Conservation (phyloP, 1,139 yeast species). For the Geotrichum europaeum region DNA sequence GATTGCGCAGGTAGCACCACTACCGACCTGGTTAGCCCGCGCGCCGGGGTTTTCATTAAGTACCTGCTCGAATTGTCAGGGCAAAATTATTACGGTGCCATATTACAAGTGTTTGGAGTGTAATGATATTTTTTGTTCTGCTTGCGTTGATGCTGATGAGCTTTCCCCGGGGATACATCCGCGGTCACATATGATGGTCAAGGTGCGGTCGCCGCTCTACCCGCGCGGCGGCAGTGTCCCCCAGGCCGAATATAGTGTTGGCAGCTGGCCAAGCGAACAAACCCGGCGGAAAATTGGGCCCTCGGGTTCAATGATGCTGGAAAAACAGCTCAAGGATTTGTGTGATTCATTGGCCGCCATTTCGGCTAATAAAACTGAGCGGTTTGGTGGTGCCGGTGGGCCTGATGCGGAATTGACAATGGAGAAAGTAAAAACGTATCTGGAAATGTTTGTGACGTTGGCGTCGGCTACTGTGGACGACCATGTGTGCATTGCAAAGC, state of each 20-base stretch:
- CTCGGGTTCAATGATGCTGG: not conserved
- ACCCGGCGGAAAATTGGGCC: not conserved
- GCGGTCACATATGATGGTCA: not conserved
- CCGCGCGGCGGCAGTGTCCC: not conserved
- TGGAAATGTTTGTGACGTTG: not conserved
- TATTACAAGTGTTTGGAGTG: slow-evolving; percentile 8
- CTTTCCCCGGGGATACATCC: not conserved
- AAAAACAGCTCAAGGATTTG: not conserved
- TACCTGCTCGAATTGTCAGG: not conserved
- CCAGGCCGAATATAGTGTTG: not conserved
- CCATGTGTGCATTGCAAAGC: not conserved
- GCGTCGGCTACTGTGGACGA: not conserved
- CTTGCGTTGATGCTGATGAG: not conserved
- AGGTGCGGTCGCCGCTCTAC: not conserved
- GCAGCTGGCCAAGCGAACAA: not conserved
- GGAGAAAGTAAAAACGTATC: not conserved
- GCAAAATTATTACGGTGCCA: not conserved
- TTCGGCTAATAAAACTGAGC: not conserved
- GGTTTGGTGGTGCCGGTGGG: not conserved
- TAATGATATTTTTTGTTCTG: not conserved
- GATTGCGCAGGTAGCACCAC: not conserved
- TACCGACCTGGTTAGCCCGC: not conserved
- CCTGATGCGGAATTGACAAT: not conserved
- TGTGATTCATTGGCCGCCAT: not conserved
- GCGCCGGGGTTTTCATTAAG: not conserved